Conservation (phyloP, 2,329 filamentous ascomycete genomes). For the Neocatenulostroma microsporum region DNA sequence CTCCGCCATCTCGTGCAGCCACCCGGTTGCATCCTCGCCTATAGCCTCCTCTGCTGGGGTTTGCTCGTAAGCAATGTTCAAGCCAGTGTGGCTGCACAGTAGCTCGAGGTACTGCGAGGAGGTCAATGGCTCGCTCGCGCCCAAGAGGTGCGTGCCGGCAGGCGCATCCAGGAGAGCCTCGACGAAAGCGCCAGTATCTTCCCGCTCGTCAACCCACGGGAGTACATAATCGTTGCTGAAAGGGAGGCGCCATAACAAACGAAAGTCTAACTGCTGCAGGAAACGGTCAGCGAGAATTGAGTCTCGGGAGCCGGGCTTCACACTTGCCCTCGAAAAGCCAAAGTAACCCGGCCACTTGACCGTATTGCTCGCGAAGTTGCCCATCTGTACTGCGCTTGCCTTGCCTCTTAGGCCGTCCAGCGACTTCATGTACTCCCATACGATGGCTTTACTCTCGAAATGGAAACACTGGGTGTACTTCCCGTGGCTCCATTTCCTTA, state of each 20-base stretch:
- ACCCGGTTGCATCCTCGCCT: too few relatives aligned
- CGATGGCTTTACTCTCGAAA: conserved; percentile 36
- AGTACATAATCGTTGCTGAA: neutral
- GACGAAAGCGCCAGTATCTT: conserved; percentile 8
- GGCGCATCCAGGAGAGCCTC: conserved; percentile 9
- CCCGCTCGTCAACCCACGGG: conserved; percentile 10
- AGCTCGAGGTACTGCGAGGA: neutral
- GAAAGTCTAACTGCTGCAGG: conserved; percentile 2
- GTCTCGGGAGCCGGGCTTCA: neutral
- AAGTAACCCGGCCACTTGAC: neutral
- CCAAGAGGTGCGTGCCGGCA: conserved; percentile 1
- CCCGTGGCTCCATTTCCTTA: conserved; percentile 30
- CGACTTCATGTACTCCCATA: conserved; percentile 10
- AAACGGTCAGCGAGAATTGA: conserved; percentile 5
- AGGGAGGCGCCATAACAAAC: neutral
- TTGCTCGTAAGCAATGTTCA: too few relatives aligned
- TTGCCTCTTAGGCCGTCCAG: conserved; percentile 9
- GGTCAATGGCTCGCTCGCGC: neutral
- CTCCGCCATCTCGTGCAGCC: neutral
- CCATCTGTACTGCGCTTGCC: conserved; percentile 9
- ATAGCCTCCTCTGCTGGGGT: too few relatives aligned
- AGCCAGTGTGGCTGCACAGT: too few relatives aligned
- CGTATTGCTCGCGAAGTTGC: conserved; percentile 4
- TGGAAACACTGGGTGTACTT: conserved; percentile 37
- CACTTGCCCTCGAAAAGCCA: neutral